Evolutionary conservation across 495 filamentous ascomycete species (phyloP).

Genomic region (Daldinia loculata): DNA sequence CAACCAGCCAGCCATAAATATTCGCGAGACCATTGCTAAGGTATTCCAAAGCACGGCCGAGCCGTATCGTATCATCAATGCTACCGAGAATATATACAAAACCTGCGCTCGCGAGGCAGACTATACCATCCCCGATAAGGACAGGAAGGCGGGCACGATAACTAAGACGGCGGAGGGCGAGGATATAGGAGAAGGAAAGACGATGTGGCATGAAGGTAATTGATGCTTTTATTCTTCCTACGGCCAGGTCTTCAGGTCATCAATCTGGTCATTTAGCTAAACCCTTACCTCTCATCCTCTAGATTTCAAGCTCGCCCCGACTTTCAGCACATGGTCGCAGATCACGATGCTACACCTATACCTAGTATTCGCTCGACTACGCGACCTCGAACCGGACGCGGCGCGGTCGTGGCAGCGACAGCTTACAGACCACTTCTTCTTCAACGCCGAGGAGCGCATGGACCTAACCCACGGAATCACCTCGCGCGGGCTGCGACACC

Average conservation of each 20-base stretch:
- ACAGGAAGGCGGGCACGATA: conserved; percentile 63
- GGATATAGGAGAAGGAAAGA: conserved; percentile 76
- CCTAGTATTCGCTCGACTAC: conserved; percentile 85
- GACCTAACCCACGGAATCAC: conserved; percentile 70
- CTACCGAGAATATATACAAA: conserved; percentile 80
- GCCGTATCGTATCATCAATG: conserved; percentile 78
- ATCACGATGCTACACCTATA: conserved; percentile 97
- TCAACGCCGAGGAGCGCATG: conserved; percentile 90
- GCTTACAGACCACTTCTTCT: conserved; percentile 91
- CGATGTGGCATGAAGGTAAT: conserved; percentile 85
- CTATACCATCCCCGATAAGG: conserved; percentile 71
- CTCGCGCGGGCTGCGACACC: conserved; percentile 72
- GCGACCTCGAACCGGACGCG: conserved; percentile 69
- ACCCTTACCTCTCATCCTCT: background rate
- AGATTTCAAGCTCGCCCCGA: conserved; percentile 73
- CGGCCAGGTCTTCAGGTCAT: too few species aligned
- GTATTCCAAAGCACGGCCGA: conserved; percentile 59
- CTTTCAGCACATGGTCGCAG: conserved; percentile 95
- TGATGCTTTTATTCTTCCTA: background rate
- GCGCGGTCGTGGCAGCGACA: conserved; percentile 54
- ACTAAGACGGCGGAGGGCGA: conserved; percentile 74
- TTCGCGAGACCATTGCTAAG: conserved; percentile 21
- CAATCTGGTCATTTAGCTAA: conserved; percentile 25
- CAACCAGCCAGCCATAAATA: conserved; percentile 9
- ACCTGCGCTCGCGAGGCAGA: conserved; percentile 78